Percentiles rank a stretch among this genome's conserved stretches.
phyloP scores from a whole-genome alignment of 2,329 filamentous ascomycete genomes.

The Pestalotiopsis sp. region DNA sequence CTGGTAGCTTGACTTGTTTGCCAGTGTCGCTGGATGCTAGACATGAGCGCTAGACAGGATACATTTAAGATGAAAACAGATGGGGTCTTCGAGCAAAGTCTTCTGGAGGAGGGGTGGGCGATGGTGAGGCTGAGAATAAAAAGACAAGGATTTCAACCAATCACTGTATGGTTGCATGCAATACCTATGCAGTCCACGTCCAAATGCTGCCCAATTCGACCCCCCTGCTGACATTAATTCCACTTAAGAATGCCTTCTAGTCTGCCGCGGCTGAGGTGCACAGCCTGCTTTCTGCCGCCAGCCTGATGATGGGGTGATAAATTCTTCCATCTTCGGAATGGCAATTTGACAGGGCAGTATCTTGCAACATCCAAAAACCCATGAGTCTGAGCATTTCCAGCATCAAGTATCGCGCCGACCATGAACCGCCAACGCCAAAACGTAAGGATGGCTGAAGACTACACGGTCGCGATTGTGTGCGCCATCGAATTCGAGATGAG shows the following conservation, averaged over 20 bases:
- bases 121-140: neutral
- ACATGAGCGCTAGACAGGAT: neutral
- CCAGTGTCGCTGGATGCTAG: neutral
- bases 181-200: neutral
- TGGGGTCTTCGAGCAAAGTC: neutral
- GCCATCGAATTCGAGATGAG: conserved; percentile 29
- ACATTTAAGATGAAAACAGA: neutral
- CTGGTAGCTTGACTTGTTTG: neutral
- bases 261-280: neutral
- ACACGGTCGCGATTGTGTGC: conserved; percentile 28
- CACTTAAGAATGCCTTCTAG: neutral
- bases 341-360: no score
- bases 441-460: conserved; percentile 19
- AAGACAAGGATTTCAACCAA: neutral
- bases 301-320: neutral
- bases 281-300: neutral
- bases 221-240: neutral
- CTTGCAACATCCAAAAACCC: no score
- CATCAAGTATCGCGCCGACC: neutral
- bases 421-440: neutral
- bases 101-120: neutral
- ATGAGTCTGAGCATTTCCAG: no score
- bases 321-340: neutral
- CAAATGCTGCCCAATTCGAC: neutral
- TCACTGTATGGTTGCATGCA: neutral